These are phyloP conservation scores for Glycine tomentella DNA, from an alignment of 306 rosid genomes.

Conservation along the genomic window DNA sequence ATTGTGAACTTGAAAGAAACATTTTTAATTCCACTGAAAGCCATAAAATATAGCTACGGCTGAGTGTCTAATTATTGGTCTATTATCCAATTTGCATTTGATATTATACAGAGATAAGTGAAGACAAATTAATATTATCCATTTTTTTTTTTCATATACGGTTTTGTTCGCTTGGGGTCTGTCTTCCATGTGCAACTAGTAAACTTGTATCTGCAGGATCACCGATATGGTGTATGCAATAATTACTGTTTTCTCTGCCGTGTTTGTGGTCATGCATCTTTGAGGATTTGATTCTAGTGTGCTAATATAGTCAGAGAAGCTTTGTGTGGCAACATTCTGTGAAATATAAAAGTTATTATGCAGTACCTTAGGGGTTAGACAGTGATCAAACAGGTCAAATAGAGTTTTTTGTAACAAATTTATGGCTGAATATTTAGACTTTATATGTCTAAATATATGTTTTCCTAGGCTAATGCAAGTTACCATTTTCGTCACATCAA, in stretches of 20 bases:
- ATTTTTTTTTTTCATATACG: neutral
- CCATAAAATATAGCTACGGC: neutral
- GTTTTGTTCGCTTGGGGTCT: neutral
- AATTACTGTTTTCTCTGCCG: neutral
- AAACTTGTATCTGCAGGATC: neutral
- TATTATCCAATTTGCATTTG: neutral
- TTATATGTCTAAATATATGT: neutral
- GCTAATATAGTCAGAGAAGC: neutral
- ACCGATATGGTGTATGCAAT: neutral
- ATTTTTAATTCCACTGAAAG: neutral
- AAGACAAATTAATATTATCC: neutral
- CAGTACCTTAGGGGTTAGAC: neutral
- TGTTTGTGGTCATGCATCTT: neutral
- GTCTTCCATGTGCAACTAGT: neutral
- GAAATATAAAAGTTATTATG: neutral
- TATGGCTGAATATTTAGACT: neutral
- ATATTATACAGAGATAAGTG: neutral
- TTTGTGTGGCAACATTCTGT: neutral
- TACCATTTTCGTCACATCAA: neutral
- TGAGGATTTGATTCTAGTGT: neutral
- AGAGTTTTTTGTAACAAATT: neutral
- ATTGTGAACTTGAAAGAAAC: neutral
- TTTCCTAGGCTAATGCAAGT: neutral
- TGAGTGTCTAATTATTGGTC: neutral
- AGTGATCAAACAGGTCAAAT: neutral